Base-by-base conservation (phyloP, 192 early-diverging fungal genomes). In the Gamsiella multidivaricata region DNA sequence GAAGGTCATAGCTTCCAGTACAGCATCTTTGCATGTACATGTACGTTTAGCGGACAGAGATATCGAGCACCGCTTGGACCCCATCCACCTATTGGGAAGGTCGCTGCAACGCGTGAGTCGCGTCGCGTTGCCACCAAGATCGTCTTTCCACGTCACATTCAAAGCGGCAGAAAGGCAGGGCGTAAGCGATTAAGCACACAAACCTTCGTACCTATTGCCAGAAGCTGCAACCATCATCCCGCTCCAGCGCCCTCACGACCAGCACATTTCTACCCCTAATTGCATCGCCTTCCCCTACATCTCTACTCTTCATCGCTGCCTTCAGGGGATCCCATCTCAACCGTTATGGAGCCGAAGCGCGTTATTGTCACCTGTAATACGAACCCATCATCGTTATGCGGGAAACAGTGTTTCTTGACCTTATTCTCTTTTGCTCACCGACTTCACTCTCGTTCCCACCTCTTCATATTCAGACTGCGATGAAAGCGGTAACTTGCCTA, bases 401-500 rank as follows among this genome's bases (percentile, higher is more conserved):
- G 43, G 57, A 55, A n/a, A 15, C 22, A 42, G 11, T 12, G 10
- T 15, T 33, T 25, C 46, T 28, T 31, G n/a, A n/a, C 36, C 45
- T 6, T n/a, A 43, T n/a, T 29, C 23, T n/a, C 25, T 18, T 39
- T 31, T 33, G 43, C 45, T 31, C 36, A 43, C 39, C 26, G n/a
- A 33, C 14, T 51, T 36, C 4, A 61, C 43, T 39, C 31, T 9
- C 25, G 4, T 50, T 2, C 32, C 58, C 11, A 2, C 37, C 33
- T 28, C 22, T 22, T 20, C 39, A 0, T 72, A 18, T 34, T 8
- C 64, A 88, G 87, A 88, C 60, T 81, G 79, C 61, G 87, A 88
- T 53, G 85, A 88, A 52, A 81, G 79, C 75, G 85, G 75, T 9
- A 81, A 88, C 29, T 94, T 92, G 92, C 79, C 75, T 34, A 80